Evolutionary conservation across 768 basidiomycete genomes (phyloP), one percentile per base, ranked within the genome.

Genomic region (Gautieria morchelliformis): DNA sequence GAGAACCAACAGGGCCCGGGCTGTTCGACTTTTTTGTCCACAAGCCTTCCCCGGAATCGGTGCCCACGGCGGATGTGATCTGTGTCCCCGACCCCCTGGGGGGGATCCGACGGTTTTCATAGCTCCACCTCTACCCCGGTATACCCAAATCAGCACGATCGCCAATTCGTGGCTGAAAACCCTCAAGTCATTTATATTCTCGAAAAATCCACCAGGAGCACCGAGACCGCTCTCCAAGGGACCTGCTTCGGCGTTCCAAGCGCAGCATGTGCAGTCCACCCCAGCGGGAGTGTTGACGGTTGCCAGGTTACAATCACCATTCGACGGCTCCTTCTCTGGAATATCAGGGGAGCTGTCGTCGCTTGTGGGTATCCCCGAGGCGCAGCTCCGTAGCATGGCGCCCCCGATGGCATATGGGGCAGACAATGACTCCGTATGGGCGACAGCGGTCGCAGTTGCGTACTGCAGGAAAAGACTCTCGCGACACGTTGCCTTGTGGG

Each of bases 281-380:
- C 20, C 11, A 2, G 52, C 40, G 4, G 63, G 68, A 32, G 71
- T 77, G 5, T 59, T 74, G 17, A 55, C 69, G 2, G 65, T 82
- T 41, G 65, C 77, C 12, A 59, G 61, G 14, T 59, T 75, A n/a
- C 77, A 80, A 67, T 48, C 59, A n/a, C n/a, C 59, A 3, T 70
- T 71, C 27, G 76, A 82, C 52, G 82, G 83, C 0, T 79, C 79
- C 1, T 83, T 79, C 64, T 33, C 48, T 10, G 10, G 19, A 6
- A 15, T 51, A 49, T 46, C 27, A 45, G 2, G 17, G 30, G 17
- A 49, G 19, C 37, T 47, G 8, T 5, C 32, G 17, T 58, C 33
- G 20, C 8, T 51, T 14, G 40, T 40, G 6, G 27, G 40, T 24
- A 39, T 22, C 40, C 17, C 14, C 46, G 14, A 19, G 27, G 10